Evolutionary conservation across 2,329 filamentous ascomycete genomes (phyloP).

Genomic region (Neodidymelliopsis sp.): DNA sequence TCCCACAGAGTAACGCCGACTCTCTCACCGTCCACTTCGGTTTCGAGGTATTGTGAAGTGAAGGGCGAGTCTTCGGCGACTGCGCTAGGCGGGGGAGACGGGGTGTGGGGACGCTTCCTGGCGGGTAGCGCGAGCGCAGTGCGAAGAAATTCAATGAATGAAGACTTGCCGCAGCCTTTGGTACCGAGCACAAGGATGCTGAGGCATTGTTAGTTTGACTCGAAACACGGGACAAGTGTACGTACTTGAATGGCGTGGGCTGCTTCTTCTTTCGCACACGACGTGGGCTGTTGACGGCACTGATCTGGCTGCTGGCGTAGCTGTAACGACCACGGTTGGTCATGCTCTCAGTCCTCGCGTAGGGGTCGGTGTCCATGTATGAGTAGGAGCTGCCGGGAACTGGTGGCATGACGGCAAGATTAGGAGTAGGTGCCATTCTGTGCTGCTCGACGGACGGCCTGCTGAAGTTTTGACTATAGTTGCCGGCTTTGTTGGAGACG

Average conservation of each 20-base stretch:
- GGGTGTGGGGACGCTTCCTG: slow-evolving; percentile 69
- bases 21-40: slow-evolving; percentile 90
- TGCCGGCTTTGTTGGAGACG: slow-evolving; percentile 64
- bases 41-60: slow-evolving; percentile 88
- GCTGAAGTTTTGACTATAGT: slow-evolving; percentile 44
- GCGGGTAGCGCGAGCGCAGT: slow-evolving; percentile 82
- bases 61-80: slow-evolving; percentile 65
- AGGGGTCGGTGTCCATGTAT: slow-evolving; percentile 73
- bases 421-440: slow-evolving; percentile 46
- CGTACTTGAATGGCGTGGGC: slow-evolving; percentile 97
- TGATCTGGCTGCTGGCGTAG: slow-evolving; percentile 91
- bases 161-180: slow-evolving; percentile 89
- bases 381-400: slow-evolving; percentile 33
- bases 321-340: slow-evolving; percentile 95
- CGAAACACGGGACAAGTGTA: slow-evolving; percentile 28
- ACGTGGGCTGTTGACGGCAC: slow-evolving; percentile 90
- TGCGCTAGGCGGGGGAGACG: slow-evolving; percentile 55
- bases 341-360: slow-evolving; percentile 90
- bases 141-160: slow-evolving; percentile 94
- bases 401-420: slow-evolving; percentile 54
- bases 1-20: slow-evolving; percentile 96
- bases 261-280: slow-evolving; percentile 94
- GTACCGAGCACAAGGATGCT: slow-evolving; percentile 92
- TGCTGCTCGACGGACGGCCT: slow-evolving; percentile 46
- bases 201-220: slow-evolving; percentile 23